Evolutionary conservation across 2,329 filamentous ascomycete genomes (phyloP).

Genomic region (Lasiodiplodia gonubiensis): DNA sequence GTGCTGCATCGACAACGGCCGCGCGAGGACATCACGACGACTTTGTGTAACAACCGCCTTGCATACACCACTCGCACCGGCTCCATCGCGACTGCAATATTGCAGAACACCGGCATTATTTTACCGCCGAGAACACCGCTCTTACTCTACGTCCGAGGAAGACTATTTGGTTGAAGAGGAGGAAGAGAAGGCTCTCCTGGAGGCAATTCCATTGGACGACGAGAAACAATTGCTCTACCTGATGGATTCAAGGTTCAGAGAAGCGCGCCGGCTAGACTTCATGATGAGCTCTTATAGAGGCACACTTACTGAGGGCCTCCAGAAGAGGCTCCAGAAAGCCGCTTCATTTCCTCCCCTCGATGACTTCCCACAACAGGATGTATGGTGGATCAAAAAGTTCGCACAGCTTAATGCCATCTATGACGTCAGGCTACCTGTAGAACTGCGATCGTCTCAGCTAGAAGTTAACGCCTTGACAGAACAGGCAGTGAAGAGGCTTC

Average conservation of each 20-base stretch:
- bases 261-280: neutral
- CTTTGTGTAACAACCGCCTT: neutral
- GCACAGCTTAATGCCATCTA: conserved; percentile 15
- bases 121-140: neutral
- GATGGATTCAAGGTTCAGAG: conserved; percentile 10
- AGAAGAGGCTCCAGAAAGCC: neutral
- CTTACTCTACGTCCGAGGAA: conserved; percentile 7
- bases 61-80: neutral
- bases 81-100: neutral
- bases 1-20: neutral
- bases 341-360: neutral
- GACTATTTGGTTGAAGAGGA: conserved; percentile 22
- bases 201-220: neutral
- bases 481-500: conserved; percentile 19
- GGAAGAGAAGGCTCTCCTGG: conserved; percentile 9
- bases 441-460: conserved; percentile 3
- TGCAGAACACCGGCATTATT: neutral
- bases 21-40: neutral
- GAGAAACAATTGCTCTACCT: neutral
- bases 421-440: conserved; percentile 9
- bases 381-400: conserved; percentile 26
- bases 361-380: conserved; percentile 10
- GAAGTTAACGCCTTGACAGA: conserved; percentile 23
- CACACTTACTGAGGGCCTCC: neutral
- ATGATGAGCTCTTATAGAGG: neutral